phyloP scores from a whole-genome alignment of 208 protist species.

The Phytomonas sp. region DNA sequence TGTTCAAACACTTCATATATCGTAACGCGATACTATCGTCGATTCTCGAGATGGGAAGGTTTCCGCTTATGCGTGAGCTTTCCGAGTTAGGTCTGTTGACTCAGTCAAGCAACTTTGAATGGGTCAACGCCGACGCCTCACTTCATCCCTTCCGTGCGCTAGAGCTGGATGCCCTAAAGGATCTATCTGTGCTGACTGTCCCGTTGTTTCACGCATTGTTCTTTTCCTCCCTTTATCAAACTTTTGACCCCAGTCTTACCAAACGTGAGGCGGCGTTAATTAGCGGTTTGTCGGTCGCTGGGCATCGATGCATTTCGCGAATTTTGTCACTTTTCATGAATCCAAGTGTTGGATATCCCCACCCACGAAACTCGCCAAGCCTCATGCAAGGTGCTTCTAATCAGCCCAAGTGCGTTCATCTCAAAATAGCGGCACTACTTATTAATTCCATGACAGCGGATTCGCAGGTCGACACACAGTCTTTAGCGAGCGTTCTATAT shows the following conservation, averaged over 20 bases:
- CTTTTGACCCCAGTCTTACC: slow-evolving; percentile 11
- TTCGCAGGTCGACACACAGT: neutral
- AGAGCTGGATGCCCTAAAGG: slow-evolving; percentile 11
- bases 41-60: neutral
- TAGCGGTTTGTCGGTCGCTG: neutral
- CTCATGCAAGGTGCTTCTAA: neutral
- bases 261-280: neutral
- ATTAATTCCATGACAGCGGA: neutral
- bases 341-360: neutral
- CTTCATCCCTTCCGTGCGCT: slow-evolving; percentile 13
- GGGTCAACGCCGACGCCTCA: neutral
- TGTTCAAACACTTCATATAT: neutral
- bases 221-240: slow-evolving; percentile 17
- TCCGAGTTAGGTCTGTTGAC: neutral
- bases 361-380: neutral
- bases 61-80: neutral
- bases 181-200: slow-evolving; percentile 14
- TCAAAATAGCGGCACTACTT: neutral
- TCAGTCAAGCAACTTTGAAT: neutral
- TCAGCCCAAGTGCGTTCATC: neutral
- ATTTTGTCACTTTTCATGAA: neutral
- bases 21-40: neutral
- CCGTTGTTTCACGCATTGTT: slow-evolving; percentile 16
- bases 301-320: neutral
- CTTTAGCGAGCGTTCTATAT: neutral